These are phyloP conservation scores for Pichia sp. DNA, from an alignment of 1,139 yeast species.

Conservation along the genomic window DNA sequence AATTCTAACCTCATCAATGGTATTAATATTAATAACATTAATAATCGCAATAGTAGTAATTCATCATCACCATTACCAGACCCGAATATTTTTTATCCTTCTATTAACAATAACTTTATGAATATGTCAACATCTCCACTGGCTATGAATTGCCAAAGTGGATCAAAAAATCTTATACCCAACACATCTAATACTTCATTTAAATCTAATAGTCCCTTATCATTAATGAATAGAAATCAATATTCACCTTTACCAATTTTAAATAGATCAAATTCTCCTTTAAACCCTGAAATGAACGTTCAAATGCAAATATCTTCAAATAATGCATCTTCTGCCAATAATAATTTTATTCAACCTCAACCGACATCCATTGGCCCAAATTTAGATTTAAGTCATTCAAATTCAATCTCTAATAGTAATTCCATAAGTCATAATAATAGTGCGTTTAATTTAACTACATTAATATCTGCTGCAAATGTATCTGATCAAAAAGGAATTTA, in stretches of 20 bases:
- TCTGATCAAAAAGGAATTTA: not conserved
- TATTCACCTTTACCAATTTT: not conserved
- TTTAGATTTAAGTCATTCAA: not conserved
- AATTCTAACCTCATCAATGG: not conserved
- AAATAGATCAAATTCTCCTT: conserved; percentile 1
- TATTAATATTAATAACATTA: not conserved
- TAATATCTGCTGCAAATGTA: conserved; percentile 15
- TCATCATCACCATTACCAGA: conserved; percentile 6
- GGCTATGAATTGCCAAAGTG: too few species aligned
- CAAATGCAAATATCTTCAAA: not conserved
- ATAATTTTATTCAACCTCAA: not conserved
- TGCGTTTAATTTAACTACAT: conserved; percentile 9
- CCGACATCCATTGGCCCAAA: not conserved
- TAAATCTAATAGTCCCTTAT: not conserved
- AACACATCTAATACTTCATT: not conserved
- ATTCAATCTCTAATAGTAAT: not conserved
- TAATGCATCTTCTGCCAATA: not conserved
- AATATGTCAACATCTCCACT: not conserved
- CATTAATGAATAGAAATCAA: not conserved
- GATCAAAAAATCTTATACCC: not conserved
- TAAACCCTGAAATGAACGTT: not conserved
- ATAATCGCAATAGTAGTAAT: not conserved
- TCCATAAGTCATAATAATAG: not conserved
- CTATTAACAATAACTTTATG: not conserved
- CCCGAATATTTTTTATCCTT: conserved; percentile 6